Conservation (phyloP, 2,329 filamentous ascomycete genomes). For the Scytalidium sp. region DNA sequence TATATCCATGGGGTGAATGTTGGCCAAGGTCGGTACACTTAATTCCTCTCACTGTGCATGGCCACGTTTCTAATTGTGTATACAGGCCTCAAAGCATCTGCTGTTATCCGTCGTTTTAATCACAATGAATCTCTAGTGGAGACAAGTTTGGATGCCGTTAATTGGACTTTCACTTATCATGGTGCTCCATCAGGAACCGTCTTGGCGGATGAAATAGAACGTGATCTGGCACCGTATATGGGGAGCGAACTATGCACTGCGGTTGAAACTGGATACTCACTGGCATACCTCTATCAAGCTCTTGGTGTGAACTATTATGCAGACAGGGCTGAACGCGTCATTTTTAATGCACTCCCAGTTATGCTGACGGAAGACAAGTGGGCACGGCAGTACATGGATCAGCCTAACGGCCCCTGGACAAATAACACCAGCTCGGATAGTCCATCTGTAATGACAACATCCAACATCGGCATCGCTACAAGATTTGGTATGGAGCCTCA, state of each 20-base stretch:
- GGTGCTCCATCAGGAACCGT: slow-evolving; percentile 39
- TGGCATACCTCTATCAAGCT: slow-evolving; percentile 31
- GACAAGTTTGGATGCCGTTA: slow-evolving; percentile 34
- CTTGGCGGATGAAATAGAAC: slow-evolving; percentile 34
- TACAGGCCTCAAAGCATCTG: slow-evolving; percentile 36
- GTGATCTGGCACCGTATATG: not conserved
- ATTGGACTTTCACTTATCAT: slow-evolving; percentile 35
- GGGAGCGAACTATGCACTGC: slow-evolving; percentile 29
- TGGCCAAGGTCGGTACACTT: slow-evolving; percentile 33
- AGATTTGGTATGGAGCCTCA: slow-evolving; percentile 46
- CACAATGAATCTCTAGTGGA: slow-evolving; percentile 32
- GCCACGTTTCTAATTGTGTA: not conserved
- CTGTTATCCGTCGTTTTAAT: slow-evolving; percentile 38
- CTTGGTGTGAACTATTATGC: slow-evolving; percentile 37
- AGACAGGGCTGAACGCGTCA: slow-evolving; percentile 47
- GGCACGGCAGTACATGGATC: slow-evolving; percentile 52
- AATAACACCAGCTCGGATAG: slow-evolving; percentile 16
- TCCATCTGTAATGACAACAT: slow-evolving; percentile 29
- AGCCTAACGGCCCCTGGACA: slow-evolving; percentile 50
- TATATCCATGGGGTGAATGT: slow-evolving; percentile 38
- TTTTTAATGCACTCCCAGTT: slow-evolving; percentile 53
- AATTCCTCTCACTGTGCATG: not conserved
- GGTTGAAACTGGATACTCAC: slow-evolving; percentile 31
- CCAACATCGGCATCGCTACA: slow-evolving; percentile 25
- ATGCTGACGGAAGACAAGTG: slow-evolving; percentile 51